Percentiles rank a stretch among this genome's conserved stretches.
phyloP scores from a whole-genome alignment of 2,329 filamentous ascomycete genomes.

The Exophiala dermatitidis region DNA sequence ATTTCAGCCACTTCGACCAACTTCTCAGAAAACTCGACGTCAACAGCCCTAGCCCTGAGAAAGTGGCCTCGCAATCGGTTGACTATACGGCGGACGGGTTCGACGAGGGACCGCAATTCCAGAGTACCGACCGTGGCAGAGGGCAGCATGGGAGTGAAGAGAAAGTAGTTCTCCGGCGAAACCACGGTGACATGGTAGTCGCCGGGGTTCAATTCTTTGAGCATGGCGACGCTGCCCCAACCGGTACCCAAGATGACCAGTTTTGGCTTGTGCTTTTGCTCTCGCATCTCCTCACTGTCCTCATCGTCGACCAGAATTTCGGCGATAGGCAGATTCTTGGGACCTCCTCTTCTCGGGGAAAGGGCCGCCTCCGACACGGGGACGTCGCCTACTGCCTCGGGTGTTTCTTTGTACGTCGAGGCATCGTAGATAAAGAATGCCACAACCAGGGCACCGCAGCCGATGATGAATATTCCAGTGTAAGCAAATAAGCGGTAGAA shows the following conservation, averaged over 20 bases:
- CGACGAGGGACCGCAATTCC: slow-evolving; percentile 81
- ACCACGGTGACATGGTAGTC: slow-evolving; percentile 96
- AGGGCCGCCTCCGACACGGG: slow-evolving; percentile 78
- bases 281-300: slow-evolving; percentile 62
- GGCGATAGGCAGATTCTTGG: slow-evolving; percentile 89
- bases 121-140: slow-evolving; percentile 94
- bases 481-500: slow-evolving; percentile 63
- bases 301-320: slow-evolving; percentile 85
- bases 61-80: slow-evolving; percentile 76
- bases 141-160: slow-evolving; percentile 97
- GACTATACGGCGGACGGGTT: slow-evolving; percentile 83
- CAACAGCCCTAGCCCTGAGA: slow-evolving; percentile 74
- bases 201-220: slow-evolving; percentile 83
- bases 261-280: slow-evolving; percentile 78
- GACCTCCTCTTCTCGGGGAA: slow-evolving; percentile 72
- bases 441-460: slow-evolving; percentile 62
- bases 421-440: slow-evolving; percentile 93
- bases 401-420: slow-evolving; percentile 72
- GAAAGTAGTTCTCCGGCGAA: slow-evolving; percentile 90
- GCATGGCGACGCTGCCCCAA: slow-evolving; percentile 85
- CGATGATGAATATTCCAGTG: slow-evolving; percentile 66
- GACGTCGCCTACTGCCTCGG: slow-evolving; percentile 59
- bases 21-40: slow-evolving; percentile 86
- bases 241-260: slow-evolving; percentile 88
- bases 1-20: slow-evolving; percentile 76